Percentiles rank a stretch among this genome's conserved stretches.
Evolutionary conservation across 768 basidiomycete species (phyloP).

Genomic region (Termitomyces sp.): DNA sequence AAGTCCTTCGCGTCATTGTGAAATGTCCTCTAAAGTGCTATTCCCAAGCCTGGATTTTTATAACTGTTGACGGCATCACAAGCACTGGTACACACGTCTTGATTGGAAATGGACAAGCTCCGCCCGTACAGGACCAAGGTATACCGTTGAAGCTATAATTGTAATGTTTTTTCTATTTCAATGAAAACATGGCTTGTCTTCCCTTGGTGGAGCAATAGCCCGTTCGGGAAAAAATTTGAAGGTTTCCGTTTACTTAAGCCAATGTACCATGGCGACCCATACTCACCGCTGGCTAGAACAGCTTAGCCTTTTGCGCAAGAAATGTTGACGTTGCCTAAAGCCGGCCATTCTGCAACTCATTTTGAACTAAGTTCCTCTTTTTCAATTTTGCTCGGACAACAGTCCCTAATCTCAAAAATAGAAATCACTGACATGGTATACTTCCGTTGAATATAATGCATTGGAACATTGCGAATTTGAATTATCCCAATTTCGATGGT

Average conservation of each 20-base stretch:
- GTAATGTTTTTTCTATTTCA: not conserved
- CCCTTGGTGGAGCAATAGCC: too few relatives aligned
- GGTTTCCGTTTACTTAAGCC: not conserved
- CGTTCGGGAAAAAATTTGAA: too few relatives aligned
- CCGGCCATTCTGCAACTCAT: too few relatives aligned
- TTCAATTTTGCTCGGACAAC: too few relatives aligned
- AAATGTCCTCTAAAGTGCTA: not conserved
- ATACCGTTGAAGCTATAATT: slow-evolving; percentile 3
- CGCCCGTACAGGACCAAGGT: slow-evolving; percentile 33
- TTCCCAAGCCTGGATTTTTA: slow-evolving; percentile 23
- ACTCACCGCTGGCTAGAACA: not conserved
- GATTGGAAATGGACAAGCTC: slow-evolving; percentile 34
- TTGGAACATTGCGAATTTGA: too few relatives aligned
- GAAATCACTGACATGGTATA: too few relatives aligned
- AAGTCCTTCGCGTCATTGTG: too few relatives aligned
- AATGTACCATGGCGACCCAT: not conserved
- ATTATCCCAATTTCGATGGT: not conserved
- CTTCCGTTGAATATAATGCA: too few relatives aligned
- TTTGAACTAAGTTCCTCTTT: too few relatives aligned
- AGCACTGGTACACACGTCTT: slow-evolving; percentile 32
- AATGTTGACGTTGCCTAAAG: too few relatives aligned
- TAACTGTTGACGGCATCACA: slow-evolving; percentile 31
- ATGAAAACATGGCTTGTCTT: not conserved
- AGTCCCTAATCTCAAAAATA: too few relatives aligned
- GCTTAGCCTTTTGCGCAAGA: too few relatives aligned